Conservation (phyloP, 495 filamentous ascomycete species). For the Penicillium coprophilum region DNA sequence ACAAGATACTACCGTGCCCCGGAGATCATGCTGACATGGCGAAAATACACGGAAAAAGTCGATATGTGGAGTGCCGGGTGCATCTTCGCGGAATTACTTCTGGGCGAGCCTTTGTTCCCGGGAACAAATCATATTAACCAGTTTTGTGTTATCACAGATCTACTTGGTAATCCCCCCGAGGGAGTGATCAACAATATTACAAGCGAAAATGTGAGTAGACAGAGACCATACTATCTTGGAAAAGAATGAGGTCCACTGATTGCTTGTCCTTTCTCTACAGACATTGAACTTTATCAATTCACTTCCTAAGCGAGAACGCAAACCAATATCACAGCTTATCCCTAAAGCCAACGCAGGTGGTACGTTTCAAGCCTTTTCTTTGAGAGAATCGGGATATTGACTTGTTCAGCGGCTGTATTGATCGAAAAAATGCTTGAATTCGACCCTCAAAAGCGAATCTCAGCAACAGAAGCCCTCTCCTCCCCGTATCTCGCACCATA, state of each 20-base stretch:
- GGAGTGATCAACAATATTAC: slow-evolving; percentile 96
- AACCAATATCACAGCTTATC: slow-evolving; percentile 84
- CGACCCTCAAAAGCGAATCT: slow-evolving; percentile 84
- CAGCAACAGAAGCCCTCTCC: slow-evolving; percentile 74
- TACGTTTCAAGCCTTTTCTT: slow-evolving; percentile 38
- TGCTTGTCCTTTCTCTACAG: slow-evolving; percentile 43
- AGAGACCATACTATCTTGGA: not conserved
- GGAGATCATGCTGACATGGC: slow-evolving; percentile 99
- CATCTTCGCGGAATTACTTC: slow-evolving; percentile 98
- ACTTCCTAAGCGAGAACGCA: slow-evolving; percentile 83
- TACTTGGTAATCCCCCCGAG: slow-evolving; percentile 90
- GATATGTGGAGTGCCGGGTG: slow-evolving; percentile 99
- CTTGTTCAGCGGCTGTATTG: slow-evolving; percentile 70
- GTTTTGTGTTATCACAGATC: slow-evolving; percentile 97
- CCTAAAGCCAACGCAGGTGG: slow-evolving; percentile 82
- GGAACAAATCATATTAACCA: slow-evolving; percentile 99
- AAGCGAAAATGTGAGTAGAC: slow-evolving; percentile 81
- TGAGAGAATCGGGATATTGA: slow-evolving; percentile 9
- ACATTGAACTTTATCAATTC: slow-evolving; percentile 95
- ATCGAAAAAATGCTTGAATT: slow-evolving; percentile 96
- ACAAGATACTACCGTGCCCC: slow-evolving; percentile 97
- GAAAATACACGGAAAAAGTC: slow-evolving; percentile 98
- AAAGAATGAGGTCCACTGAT: not conserved
- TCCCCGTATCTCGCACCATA: slow-evolving; percentile 93
- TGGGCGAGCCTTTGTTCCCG: slow-evolving; percentile 93